A percentile compares a stretch with the other conserved stretches of the same genome.
phyloP scores from a whole-genome alignment of 1,284 basidiomycete genomes.

The Peniophora sp. region DNA sequence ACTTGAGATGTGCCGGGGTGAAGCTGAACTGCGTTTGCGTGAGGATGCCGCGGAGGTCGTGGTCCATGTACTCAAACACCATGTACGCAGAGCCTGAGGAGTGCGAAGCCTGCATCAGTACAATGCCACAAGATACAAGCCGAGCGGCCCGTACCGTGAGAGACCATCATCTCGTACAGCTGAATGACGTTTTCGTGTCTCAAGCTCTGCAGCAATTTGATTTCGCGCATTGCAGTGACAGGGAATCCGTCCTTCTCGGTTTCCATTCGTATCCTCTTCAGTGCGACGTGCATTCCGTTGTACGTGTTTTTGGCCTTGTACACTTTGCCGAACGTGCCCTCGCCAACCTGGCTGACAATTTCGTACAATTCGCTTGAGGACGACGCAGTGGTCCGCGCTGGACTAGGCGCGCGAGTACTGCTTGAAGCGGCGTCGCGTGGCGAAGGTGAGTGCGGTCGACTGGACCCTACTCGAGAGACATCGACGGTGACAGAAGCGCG shows the following conservation, averaged over 20 bases:
- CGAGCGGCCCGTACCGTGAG: conserved; percentile 61
- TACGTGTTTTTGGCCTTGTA: conserved; percentile 91
- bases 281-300: conserved; percentile 73
- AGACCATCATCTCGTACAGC: conserved; percentile 97
- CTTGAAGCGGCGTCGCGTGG: neutral
- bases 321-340: conserved; percentile 98
- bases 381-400: conserved; percentile 20
- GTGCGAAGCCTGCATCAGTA: neutral
- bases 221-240: conserved; percentile 97
- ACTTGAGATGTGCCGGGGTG: conserved; percentile 85
- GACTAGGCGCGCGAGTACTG: conserved; percentile 20
- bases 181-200: conserved; percentile 86
- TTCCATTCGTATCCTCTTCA: conserved; percentile 99
- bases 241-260: conserved; percentile 97
- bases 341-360: conserved; percentile 91
- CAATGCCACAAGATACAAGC: conserved; percentile 8
- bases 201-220: conserved; percentile 92
- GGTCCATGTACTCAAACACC: conserved; percentile 99
- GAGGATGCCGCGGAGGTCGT: conserved; percentile 93
- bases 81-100: conserved; percentile 91
- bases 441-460: neutral
- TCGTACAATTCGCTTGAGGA: conserved; percentile 70
- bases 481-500: neutral
- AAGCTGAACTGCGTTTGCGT: conserved; percentile 87
- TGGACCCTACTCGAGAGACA: neutral